Base-by-base conservation (phyloP, 78 protist genomes). In the Cyanophora paradoxa region DNA sequence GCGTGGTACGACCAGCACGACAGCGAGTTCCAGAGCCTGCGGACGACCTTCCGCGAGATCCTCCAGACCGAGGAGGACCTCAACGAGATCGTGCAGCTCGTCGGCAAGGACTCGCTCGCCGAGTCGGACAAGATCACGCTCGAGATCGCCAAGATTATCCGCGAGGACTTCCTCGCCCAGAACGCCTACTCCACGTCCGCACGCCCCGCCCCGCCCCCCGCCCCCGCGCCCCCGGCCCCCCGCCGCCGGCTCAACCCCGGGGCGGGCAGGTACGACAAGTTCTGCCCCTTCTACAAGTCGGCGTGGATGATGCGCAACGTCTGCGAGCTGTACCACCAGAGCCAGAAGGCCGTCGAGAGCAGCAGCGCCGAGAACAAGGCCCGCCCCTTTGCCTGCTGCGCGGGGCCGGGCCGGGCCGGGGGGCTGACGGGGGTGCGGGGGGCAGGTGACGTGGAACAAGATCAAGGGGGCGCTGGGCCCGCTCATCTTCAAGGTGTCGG, bases 261-360 rank as follows among this genome's bases (percentile, higher is more conserved):
- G n/a, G n/a, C n/a, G n/a, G n/a, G n/a, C n/a, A n/a, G n/a, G 57
- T 89, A 90, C 82, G 99, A 98, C 76, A 72, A 81, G 31, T 88
- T 46, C 88, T 98, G 99, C 86, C 99, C 99, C 74, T 92, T 97
- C 88, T 94, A 87, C 86, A 98, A 98, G 91, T 91, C 99, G 8
- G 86, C 84, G 41, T 88, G 97, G 90, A 97, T 97, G 97, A 28
- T 95, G 74, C 75, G 86, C 41, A 91, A 90, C 82, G 88, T 95
- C 52, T 81, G 89, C 70, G 40, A 72, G 72, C 95, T 95, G 86
- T 86, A 94, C 87, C 56, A 77, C 16, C 54, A 62, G 22, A 82
- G 93, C 37, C 78, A 76, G 73, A 70, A 68, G 75, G 69, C 90
- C 5, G 85, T 88, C 70, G 90, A 82, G 76, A 40, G 37, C 40